A percentile compares a stretch with the other conserved stretches of the same genome.
Evolutionary conservation across 1,139 yeast genomes (phyloP).

Genomic region (Yamadazyma conglobata): DNA sequence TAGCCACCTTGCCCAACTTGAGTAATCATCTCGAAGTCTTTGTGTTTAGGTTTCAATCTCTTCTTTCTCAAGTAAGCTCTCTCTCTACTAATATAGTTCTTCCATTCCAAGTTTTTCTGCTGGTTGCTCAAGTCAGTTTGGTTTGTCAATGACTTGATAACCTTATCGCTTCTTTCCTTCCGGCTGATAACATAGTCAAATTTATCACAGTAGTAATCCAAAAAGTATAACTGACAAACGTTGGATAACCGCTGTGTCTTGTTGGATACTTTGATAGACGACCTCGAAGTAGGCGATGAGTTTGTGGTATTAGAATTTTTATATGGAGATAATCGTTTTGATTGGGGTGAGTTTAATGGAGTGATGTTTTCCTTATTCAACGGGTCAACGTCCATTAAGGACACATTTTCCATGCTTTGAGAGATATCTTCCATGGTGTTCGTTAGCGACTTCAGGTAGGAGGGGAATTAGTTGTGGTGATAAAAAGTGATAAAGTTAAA

Average conservation of each 20-base stretch:
- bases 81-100: conserved; percentile 78
- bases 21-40: conserved; percentile 92
- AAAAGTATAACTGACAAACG: conserved; percentile 77
- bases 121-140: conserved; percentile 38
- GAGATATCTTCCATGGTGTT: conserved; percentile 40
- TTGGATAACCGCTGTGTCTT: conserved; percentile 85
- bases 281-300: conserved; percentile 2
- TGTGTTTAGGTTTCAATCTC: conserved; percentile 87
- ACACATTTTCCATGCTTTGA: conserved; percentile 45
- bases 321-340: conserved; percentile 16
- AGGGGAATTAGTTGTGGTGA: no score
- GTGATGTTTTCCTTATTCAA: conserved; percentile 46
- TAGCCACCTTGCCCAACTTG: conserved; percentile 99
- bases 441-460: no score
- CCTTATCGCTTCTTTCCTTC: conserved; percentile 71
- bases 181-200: conserved; percentile 89
- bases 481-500: no score
- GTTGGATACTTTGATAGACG: conserved; percentile 49
- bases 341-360: conserved; percentile 38
- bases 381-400: conserved; percentile 45
- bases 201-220: conserved; percentile 95
- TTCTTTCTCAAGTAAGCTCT: conserved; percentile 81
- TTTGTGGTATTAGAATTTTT: conserved; percentile 15
- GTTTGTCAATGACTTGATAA: conserved; percentile 51
- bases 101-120: conserved; percentile 71